Conservation (phyloP, 768 basidiomycete genomes). For the Boletus subparvulus region DNA sequence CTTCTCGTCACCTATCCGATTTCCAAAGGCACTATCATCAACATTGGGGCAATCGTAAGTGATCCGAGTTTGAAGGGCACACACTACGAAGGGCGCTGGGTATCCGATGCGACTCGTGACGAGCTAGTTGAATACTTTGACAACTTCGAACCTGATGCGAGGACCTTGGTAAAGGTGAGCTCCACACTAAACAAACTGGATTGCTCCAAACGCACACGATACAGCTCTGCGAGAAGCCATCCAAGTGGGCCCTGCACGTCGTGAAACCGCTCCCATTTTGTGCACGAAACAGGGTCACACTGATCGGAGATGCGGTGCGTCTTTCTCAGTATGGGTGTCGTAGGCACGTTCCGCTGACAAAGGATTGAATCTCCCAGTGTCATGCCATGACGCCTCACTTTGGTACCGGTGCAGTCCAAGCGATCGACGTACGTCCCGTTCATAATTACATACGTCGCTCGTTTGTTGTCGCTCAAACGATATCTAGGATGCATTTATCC, state of each 20-base stretch:
- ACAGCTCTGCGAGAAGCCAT: conserved; percentile 37
- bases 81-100: conserved; percentile 33
- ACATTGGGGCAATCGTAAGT: conserved; percentile 34
- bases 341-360: not conserved
- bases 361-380: not conserved
- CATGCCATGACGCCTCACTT: conserved; percentile 28
- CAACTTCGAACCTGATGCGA: conserved; percentile 39
- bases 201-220: not conserved
- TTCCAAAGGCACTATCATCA: conserved; percentile 36
- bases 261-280: conserved; percentile 22
- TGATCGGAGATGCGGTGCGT: conserved; percentile 23
- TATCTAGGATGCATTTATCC: conserved; percentile 20
- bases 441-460: too few relatives aligned
- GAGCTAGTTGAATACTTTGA: conserved; percentile 27
- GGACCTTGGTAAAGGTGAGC: conserved; percentile 29
- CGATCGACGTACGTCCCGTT: conserved; percentile 18
- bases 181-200: not conserved
- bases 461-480: not conserved
- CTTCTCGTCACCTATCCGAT: conserved; percentile 42
- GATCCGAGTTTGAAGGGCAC: conserved; percentile 32
- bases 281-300: too few relatives aligned
- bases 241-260: conserved; percentile 46
- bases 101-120: not conserved
- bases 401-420: conserved; percentile 27
- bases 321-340: too few relatives aligned